Base-by-base conservation (phyloP, 2,329 filamentous ascomycete genomes). In the Pseudogymnoascus sp. region DNA sequence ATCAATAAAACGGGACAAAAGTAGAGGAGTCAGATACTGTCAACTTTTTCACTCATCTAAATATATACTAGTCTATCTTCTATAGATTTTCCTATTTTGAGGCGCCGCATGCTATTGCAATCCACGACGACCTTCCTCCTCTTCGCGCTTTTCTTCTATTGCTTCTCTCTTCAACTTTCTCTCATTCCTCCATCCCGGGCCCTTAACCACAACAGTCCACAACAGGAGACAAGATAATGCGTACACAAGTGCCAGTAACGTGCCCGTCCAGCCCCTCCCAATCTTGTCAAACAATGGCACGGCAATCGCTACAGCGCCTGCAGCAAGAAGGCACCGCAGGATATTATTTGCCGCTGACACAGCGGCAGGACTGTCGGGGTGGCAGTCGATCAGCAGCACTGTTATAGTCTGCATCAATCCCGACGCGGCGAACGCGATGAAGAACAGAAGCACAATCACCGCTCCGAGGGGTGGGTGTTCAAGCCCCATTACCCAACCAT, bases 191-290 rank as follows among this genome's bases (percentile, higher is more conserved):
- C 78, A 81, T 31, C 64, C 67, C 4, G 78, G 74, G 0, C 78
- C 80, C 39, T 72, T 71, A 13, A 71, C 78, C 40, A 76, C 74
- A 29, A 84, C 71, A 2, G 79, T 60, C 66, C 72, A 77, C 54
- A 84, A 68, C 1, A 76, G 33, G 2, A 80, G 82, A 74, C 2
- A 50, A 26, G 44, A 29, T 8, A 74, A 67, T 0, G 76, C 66
- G 61, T 79, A 77, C 6, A 84, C 67, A 36, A 82, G 66, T 2
- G 77, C 79, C 60, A 83, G 73, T 60, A 84, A 77, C 0, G 81
- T 84, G 62, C 78, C 85, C 6, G 77, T 78, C 82, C 83, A 85
- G 0, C 83, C 84, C 6, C 39, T 60, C 10, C 64, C 64, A 29
- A 63, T 60, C 15, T 29, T 59, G 4, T 66, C 37, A 40, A 64